Base-by-base conservation (phyloP, 176 grass and related monocot species). In the Saccharum officinarum region DNA sequence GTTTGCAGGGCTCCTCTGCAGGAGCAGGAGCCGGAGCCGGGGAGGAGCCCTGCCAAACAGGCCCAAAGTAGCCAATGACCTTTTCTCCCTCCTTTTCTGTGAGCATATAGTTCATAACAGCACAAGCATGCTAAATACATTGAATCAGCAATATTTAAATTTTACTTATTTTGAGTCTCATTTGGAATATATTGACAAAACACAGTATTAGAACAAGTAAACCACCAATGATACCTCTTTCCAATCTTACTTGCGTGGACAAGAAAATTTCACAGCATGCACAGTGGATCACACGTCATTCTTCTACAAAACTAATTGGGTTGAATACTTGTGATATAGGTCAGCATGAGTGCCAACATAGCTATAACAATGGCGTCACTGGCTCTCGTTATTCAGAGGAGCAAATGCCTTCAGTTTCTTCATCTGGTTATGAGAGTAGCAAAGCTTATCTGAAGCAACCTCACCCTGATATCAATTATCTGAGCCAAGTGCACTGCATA, bases 401-500 rank as follows among this genome's bases (percentile, higher is more conserved):
- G 46, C 57, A 22, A 7, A 72, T 10, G 38, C 18, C 18, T 87
- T 66, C 44, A 40, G 52, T 76, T 82, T 40, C 82, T 86, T 77
- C 69, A 34, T 28, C 63, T 59, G 22, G 28, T 18, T 44, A 30
- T 42, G 26, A n/a, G 36, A 78, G 60, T 40, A 71, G 28, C 30
- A 36, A 71, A 82, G 67, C 37, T 55, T 73, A 57, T 67, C 13
- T 18, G 62, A 68, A 33, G 13, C 76, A 63, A 46, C 62, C 84
- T 83, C 87, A 87, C 69, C 82, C 62, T 70, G 92, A 92, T 80
- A 77, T 73, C 73, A 85, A 80, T 62, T 85, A 85, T 94, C 84
- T 94, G 50, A 79, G 31, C 67, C 50, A 87, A 66, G 33, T 89
- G 76, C 74, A 89, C 87, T 79, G 71, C 66, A 26, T 89, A 71